phyloP scores from a whole-genome alignment of 2,329 filamentous ascomycete species.

The Aspergillus tanneri region DNA sequence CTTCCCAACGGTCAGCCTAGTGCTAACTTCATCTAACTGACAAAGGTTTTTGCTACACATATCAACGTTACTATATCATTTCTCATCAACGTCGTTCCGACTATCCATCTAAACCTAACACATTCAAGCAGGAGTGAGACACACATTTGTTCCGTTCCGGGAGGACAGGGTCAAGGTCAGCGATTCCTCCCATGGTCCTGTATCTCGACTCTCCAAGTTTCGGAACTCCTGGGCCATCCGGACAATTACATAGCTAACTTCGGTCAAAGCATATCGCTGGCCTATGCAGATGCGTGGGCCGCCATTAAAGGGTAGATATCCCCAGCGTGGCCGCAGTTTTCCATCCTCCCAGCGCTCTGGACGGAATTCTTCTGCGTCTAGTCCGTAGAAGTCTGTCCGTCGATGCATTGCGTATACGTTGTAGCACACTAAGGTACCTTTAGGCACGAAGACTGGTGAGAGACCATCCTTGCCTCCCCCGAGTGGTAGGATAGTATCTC shows the following conservation, averaged over 20 bases:
- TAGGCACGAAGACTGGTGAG: constrained; percentile 1
- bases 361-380: constrained; percentile 2
- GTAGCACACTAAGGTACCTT: background rate
- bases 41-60: too few species aligned
- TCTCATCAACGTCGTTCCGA: too few species aligned
- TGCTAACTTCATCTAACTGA: too few species aligned
- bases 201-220: constrained; percentile 2
- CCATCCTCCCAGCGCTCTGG: constrained; percentile 18
- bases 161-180: background rate
- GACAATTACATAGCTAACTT: constrained; percentile 4
- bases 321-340: constrained; percentile 32
- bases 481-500: constrained; percentile 1
- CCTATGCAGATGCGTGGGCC: constrained; percentile 29
- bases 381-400: background rate
- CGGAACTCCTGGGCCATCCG: constrained; percentile 4
- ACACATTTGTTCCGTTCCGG: too few species aligned
- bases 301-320: constrained; percentile 33
- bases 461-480: constrained; percentile 2
- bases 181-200: background rate
- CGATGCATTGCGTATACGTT: constrained; percentile 3
- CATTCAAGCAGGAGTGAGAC: too few species aligned
- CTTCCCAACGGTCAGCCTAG: too few species aligned
- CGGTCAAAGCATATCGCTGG: constrained; percentile 12
- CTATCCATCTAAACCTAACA: too few species aligned
- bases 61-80: too few species aligned